Evolutionary conservation across 805 yeast genomes (phyloP), one percentile per base, ranked within the genome.

Genomic region (Kazachstania bromeliacearum): DNA sequence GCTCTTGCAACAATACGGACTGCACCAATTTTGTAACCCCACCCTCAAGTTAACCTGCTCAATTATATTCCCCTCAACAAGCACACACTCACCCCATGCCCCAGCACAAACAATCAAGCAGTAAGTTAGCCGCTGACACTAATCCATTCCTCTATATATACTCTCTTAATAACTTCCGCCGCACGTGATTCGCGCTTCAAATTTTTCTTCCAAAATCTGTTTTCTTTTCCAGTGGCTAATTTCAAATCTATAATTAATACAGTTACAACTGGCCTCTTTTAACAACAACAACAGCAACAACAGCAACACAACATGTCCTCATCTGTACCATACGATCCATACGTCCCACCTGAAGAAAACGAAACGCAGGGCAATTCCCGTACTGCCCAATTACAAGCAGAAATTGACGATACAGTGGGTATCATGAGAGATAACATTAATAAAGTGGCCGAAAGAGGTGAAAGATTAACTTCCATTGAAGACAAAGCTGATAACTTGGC

Each of bases 371-470:
- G 40, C 22, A 57, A 55, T 46, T 62, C 74, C 47, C 73, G 79
- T 51, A 77, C 92, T 24, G 92, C 92, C 15, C 87, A 85, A 44
- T 74, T 83, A 56, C 88, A 83, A 61, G 85, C 88, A 73, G 92
- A 85, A 70, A 84, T 85, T 58, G 92, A 85, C 62, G 96, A 85
- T 56, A 88, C 98, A 12, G 96, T 92, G 30, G 96, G 94, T 13
- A 82, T 88, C 57, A 92, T 89, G 98, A 75, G 96, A 63, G 95
- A 89, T 54, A 89, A 92, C 67, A 85, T 89, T 66, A 85, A 85
- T 67, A 85, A 85, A 56, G 96, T 88, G 31, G 94, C 95, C 27
- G 95, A 87, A 60, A 71, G 73, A 60, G 97, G 97, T 45, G 96
- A 92, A 56, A 78, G 94, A 48, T 70, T 89, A 46, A 95, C 89